These are phyloP conservation scores for Beta corolliflora DNA, from an alignment of 179 eudicot species.

Conservation along the genomic window DNA sequence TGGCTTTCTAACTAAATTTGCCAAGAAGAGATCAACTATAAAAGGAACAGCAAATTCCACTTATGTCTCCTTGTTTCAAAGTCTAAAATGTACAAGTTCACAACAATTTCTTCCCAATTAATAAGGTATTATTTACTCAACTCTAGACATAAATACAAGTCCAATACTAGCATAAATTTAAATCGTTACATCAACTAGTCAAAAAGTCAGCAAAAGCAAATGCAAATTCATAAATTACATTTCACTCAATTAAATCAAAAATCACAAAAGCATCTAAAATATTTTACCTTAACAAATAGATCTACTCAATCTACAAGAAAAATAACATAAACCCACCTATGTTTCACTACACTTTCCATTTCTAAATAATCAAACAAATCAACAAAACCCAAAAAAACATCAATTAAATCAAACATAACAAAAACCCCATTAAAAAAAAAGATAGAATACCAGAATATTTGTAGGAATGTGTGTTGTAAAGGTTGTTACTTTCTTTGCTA, in stretches of 20 bases:
- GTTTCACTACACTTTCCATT: neutral
- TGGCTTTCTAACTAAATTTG: neutral
- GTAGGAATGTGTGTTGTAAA: conserved; percentile 77
- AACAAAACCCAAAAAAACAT: neutral
- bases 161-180: neutral
- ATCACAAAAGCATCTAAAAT: neutral
- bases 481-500: conserved; percentile 84
- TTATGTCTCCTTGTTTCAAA: neutral
- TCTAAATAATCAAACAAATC: neutral
- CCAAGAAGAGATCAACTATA: neutral
- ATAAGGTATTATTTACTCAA: too few species aligned
- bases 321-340: neutral
- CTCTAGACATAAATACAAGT: too few species aligned
- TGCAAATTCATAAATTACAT: neutral
- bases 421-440: neutral
- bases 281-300: neutral
- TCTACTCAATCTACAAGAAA: neutral
- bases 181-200: neutral
- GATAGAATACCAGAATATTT: conserved; percentile 67
- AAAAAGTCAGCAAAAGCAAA: neutral
- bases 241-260: neutral
- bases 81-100: too few species aligned
- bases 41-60: neutral
- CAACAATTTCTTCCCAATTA: too few species aligned
- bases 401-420: neutral